These are phyloP conservation scores for Phytopythium montanum DNA, from an alignment of 352 stramenopile species.

Conservation along the genomic window DNA sequence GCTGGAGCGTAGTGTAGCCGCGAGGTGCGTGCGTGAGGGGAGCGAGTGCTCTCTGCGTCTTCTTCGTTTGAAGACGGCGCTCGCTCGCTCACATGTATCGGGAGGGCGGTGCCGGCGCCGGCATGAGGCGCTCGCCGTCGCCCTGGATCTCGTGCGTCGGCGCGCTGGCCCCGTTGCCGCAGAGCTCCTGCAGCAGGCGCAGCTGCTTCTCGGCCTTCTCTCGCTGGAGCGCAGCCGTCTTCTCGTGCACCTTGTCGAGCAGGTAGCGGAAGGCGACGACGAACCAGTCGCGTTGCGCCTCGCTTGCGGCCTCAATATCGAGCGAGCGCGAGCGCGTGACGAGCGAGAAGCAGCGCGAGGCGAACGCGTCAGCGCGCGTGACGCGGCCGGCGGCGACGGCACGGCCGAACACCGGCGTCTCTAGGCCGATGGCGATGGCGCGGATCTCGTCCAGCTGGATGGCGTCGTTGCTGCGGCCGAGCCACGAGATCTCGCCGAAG, in stretches of 20 bases:
- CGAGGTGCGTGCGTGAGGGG: neutral
- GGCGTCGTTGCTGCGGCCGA: slow-evolving; percentile 69
- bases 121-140: slow-evolving; percentile 10
- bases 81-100: slow-evolving; percentile 4
- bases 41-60: neutral
- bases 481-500: slow-evolving; percentile 82
- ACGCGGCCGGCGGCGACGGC: slow-evolving; percentile 29
- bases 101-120: slow-evolving; percentile 2
- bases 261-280: slow-evolving; percentile 85
- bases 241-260: slow-evolving; percentile 83
- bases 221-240: slow-evolving; percentile 68
- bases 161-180: slow-evolving; percentile 18
- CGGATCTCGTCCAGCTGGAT: slow-evolving; percentile 75
- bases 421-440: slow-evolving; percentile 45
- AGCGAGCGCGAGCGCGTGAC: slow-evolving; percentile 59
- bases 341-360: slow-evolving; percentile 63
- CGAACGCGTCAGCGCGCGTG: slow-evolving; percentile 17
- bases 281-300: slow-evolving; percentile 81
- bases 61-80: neutral
- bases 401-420: slow-evolving; percentile 65
- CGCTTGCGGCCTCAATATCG: slow-evolving; percentile 70
- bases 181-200: slow-evolving; percentile 74
- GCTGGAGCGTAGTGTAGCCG: neutral
- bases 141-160: slow-evolving; percentile 11
- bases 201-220: slow-evolving; percentile 77